Evolutionary conservation across 805 yeast genomes (phyloP).

Genomic region (Kurtzmaniella cleridarum): DNA sequence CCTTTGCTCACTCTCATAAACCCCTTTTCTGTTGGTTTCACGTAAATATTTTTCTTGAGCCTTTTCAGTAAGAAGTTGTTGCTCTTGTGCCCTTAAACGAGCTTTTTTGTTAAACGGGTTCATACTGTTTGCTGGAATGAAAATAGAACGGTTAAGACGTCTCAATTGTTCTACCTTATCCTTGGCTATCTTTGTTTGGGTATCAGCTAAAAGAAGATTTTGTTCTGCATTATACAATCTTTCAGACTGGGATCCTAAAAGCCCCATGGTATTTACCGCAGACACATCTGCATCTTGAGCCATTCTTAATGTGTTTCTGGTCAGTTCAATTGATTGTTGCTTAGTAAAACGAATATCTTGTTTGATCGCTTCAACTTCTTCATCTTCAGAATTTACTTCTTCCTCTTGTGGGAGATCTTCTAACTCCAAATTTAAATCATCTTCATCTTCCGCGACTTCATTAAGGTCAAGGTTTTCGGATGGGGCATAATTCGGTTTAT

Average conservation of each 20-base stretch:
- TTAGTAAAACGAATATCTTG: slow-evolving; percentile 78
- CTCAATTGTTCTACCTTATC: slow-evolving; percentile 76
- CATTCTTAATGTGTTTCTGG: slow-evolving; percentile 70
- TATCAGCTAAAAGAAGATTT: slow-evolving; percentile 68
- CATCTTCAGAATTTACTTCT: slow-evolving; percentile 60
- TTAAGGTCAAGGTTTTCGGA: slow-evolving; percentile 28
- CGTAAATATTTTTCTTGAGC: slow-evolving; percentile 56
- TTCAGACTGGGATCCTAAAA: slow-evolving; percentile 92
- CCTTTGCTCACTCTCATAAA: slow-evolving; percentile 64
- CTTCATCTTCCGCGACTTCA: slow-evolving; percentile 23
- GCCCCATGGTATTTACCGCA: slow-evolving; percentile 71
- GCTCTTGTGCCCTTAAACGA: slow-evolving; percentile 70
- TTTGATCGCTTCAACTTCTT: slow-evolving; percentile 82
- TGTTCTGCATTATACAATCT: slow-evolving; percentile 75
- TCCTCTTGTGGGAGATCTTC: slow-evolving; percentile 35
- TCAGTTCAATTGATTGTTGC: slow-evolving; percentile 79
- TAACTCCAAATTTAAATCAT: slow-evolving; percentile 35
- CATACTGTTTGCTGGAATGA: slow-evolving; percentile 61
- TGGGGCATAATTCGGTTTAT: slow-evolving; percentile 9
- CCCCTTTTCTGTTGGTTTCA: slow-evolving; percentile 54
- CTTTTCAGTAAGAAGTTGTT: slow-evolving; percentile 54
- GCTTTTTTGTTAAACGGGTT: slow-evolving; percentile 88
- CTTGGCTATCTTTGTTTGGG: slow-evolving; percentile 78
- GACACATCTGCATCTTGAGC: slow-evolving; percentile 44
- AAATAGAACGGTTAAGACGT: slow-evolving; percentile 72